phyloP scores from a whole-genome alignment of 257 asterid species.

The Paulownia fortunei region DNA sequence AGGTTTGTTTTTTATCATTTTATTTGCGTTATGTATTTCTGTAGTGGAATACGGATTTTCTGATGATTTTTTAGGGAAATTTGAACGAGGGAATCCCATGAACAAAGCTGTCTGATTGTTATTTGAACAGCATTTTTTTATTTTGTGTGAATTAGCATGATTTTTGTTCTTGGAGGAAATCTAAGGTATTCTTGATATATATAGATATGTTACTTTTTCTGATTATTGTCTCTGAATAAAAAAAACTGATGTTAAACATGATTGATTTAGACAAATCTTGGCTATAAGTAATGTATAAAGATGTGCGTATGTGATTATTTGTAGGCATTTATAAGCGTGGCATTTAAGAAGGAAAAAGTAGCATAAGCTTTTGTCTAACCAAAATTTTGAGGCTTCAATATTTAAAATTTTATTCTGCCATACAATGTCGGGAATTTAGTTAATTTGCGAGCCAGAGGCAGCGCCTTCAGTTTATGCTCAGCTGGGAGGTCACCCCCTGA shows the following conservation, averaged over 20 bases:
- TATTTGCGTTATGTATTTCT: background rate
- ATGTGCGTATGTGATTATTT: background rate
- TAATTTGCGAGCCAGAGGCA: background rate
- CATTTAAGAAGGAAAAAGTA: background rate
- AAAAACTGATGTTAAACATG: background rate
- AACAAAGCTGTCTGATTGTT: background rate
- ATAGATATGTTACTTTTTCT: too few relatives aligned
- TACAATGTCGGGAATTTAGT: background rate
- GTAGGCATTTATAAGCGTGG: background rate
- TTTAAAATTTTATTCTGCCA: background rate
- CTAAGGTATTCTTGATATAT: conserved; percentile 24
- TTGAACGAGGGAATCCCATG: conserved; percentile 6
- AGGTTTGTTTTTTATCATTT: conserved; percentile 34
- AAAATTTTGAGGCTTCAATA: background rate
- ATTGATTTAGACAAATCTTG: background rate
- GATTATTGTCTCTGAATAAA: background rate
- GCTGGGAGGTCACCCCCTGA: conserved; percentile 14
- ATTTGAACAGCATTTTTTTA: conserved; percentile 9
- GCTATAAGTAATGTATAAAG: background rate
- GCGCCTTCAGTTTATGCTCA: background rate
- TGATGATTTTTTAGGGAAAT: conserved; percentile 13
- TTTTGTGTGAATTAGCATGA: conserved; percentile 10
- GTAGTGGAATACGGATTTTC: conserved; percentile 3
- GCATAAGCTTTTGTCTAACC: too few relatives aligned
- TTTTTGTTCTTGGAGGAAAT: conserved; percentile 27